Conservation (phyloP, 2,329 filamentous ascomycete genomes). For the Anisogramma anomala region DNA sequence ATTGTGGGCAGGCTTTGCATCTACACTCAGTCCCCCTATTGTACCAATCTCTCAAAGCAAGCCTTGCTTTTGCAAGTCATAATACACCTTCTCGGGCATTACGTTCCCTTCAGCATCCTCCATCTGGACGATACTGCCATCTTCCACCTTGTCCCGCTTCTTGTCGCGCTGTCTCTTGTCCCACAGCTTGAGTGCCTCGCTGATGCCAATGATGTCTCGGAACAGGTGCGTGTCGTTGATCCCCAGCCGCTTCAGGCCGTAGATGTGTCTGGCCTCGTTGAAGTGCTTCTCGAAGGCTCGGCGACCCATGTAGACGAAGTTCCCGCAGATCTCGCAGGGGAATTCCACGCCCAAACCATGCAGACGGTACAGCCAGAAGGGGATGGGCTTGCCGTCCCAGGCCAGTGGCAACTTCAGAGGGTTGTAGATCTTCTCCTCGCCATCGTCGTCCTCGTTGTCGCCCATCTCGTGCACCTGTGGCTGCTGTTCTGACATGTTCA, state of each 20-base stretch:
- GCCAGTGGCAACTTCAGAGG: conserved; percentile 89
- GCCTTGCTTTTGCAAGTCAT: conserved; percentile 87
- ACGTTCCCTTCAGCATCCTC: conserved; percentile 96
- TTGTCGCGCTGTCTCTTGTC: conserved; percentile 84
- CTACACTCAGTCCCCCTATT: too few species aligned
- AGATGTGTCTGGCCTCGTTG: conserved; percentile 84
- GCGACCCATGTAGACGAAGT: conserved; percentile 97
- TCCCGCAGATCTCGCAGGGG: conserved; percentile 90
- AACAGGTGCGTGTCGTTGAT: conserved; percentile 87
- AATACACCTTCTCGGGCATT: conserved; percentile 98
- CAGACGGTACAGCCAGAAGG: conserved; percentile 96
- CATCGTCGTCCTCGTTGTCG: conserved; percentile 61
- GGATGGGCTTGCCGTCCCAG: conserved; percentile 98
- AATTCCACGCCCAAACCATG: conserved; percentile 94
- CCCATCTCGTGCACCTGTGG: conserved; percentile 36
- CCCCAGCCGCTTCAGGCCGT: conserved; percentile 85
- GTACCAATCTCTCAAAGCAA: conserved; percentile 44
- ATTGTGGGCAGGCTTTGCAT: too few species aligned
- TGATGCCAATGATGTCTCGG: conserved; percentile 84
- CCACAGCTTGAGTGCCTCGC: conserved; percentile 81
- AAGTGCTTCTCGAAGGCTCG: conserved; percentile 98
- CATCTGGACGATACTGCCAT: conserved; percentile 91
- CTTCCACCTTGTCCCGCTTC: conserved; percentile 62
- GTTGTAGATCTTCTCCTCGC: conserved; percentile 88
- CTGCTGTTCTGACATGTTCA: conserved; percentile 43